Percentiles rank a stretch among this genome's conserved stretches.
phyloP scores from a whole-genome alignment of 306 rosid species.

The Lithocarpus polystachyus region DNA sequence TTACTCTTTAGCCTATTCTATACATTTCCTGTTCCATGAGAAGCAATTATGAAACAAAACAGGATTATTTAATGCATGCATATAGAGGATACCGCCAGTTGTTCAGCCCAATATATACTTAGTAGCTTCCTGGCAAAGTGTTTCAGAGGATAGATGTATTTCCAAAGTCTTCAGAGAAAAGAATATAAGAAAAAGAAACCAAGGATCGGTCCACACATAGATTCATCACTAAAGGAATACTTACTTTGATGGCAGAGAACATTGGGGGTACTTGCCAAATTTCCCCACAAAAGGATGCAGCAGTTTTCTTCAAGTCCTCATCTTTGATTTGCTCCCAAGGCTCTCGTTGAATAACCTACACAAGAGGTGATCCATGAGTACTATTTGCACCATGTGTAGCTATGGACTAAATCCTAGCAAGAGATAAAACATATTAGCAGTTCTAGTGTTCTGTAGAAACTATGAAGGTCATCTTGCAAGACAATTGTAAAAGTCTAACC shows the following conservation, averaged over 20 bases:
- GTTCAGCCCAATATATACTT: background rate
- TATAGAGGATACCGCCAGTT: background rate
- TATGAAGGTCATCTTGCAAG: background rate
- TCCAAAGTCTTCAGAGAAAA: background rate
- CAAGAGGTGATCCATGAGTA: slow-evolving; percentile 24
- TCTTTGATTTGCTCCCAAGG: slow-evolving; percentile 99
- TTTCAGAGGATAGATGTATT: background rate
- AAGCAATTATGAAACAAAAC: background rate
- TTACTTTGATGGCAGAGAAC: slow-evolving; percentile 98
- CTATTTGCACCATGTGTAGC: background rate
- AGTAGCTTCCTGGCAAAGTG: background rate
- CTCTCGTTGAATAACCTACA: slow-evolving; percentile 95
- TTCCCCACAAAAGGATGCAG: slow-evolving; percentile 78
- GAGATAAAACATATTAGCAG: background rate
- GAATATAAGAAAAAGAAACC: background rate
- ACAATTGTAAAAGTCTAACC: background rate
- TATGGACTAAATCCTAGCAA: background rate
- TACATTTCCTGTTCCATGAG: background rate
- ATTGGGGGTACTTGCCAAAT: slow-evolving; percentile 99
- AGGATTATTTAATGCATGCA: background rate
- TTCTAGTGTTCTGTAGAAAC: background rate
- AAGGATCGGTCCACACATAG: background rate
- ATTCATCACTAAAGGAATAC: slow-evolving; percentile 13
- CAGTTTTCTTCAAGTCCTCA: slow-evolving; percentile 70
- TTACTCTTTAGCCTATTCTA: background rate